Conservation (phyloP, 2,329 filamentous ascomycete genomes). For the Aaosphaeria arxii region DNA sequence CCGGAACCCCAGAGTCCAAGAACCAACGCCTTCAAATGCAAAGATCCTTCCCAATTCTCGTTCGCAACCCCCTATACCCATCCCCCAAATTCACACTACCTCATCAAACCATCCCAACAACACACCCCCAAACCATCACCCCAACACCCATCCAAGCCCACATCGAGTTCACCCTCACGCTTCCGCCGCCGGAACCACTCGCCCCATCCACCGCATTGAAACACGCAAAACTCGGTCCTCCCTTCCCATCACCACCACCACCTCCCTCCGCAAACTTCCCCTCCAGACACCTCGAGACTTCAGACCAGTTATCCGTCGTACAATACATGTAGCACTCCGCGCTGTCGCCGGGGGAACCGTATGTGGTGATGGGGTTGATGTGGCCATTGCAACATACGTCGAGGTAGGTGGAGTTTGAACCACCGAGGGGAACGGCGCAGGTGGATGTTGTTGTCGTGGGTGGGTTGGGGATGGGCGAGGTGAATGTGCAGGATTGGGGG, state of each 20-base stretch:
- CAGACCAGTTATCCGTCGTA: constrained; percentile 10
- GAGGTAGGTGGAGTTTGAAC: constrained; percentile 23
- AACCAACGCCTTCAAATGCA: no score
- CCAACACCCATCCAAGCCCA: no score
- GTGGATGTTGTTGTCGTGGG: constrained; percentile 15
- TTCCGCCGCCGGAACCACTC: no score
- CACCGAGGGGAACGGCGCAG: constrained; percentile 24
- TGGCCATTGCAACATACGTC: constrained; percentile 29
- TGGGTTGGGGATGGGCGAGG: constrained; percentile 14
- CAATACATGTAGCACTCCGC: constrained; percentile 25
- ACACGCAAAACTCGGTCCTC: constrained; percentile 2
- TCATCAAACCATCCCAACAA: no score
- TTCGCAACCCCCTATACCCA: no score
- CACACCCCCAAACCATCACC: no score
- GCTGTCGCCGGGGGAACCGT: constrained; percentile 11
- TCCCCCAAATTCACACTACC: no score
- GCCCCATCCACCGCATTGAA: constrained; percentile 4
- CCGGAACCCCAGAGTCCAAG: no score
- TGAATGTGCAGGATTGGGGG: constrained; percentile 10
- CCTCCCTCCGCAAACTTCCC: constrained; percentile 3
- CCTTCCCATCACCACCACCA: not conserved
- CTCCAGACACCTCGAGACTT: constrained; percentile 8
- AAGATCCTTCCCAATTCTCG: no score
- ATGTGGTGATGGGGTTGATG: constrained; percentile 22
- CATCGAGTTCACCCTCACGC: no score